Evolutionary conservation across 179 eudicot genomes (phyloP), one percentile per base, ranked within the genome.

Genomic region (Heliamphora pulchella): DNA sequence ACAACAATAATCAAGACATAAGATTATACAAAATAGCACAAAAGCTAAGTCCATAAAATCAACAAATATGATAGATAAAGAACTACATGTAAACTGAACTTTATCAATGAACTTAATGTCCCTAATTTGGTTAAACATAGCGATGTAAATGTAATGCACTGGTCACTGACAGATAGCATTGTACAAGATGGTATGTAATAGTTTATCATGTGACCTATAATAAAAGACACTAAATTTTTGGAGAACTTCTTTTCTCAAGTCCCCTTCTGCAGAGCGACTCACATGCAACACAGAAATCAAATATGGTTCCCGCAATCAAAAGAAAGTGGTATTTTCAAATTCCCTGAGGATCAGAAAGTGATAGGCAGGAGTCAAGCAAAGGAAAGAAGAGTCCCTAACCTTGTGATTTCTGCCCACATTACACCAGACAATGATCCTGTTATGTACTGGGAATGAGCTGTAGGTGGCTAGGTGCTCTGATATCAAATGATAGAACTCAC

Each of bases 1-100:
- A 82, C 77, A 78, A 78, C 13, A 39, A 77, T 9, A 7, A n/a
- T 8, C 50, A 69, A 20, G 39, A n/a, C 11, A 48, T 46, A 15
- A 70, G 64, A 59, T 46, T 31, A 13, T 3, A 66, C 18, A 47
- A 43, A 57, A 57, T 57, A 22, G 5, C 59, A 15, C 39, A 75
- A 71, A 61, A 65, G 57, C 18, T 11, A 65, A 78, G 44, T 15
- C 22, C 48, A 22, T 44, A 59, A n/a, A 63, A 77, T 77, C 58
- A 18, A 77, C 20, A 64, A 77, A 46, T 47, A 47, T 64, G 72
- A 51, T 17, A 0, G 13, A 9, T 47, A 48, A 62, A 4, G 17
- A 77, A 47, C 51, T 41, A 48, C 4, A 77, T 20, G 48, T 1
- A 54, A 54, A 57, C 43, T 39, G 47, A 55, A 74, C 65, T 55